phyloP scores from a whole-genome alignment of 345 rosid genomes.

The Ailanthus altissimus region DNA sequence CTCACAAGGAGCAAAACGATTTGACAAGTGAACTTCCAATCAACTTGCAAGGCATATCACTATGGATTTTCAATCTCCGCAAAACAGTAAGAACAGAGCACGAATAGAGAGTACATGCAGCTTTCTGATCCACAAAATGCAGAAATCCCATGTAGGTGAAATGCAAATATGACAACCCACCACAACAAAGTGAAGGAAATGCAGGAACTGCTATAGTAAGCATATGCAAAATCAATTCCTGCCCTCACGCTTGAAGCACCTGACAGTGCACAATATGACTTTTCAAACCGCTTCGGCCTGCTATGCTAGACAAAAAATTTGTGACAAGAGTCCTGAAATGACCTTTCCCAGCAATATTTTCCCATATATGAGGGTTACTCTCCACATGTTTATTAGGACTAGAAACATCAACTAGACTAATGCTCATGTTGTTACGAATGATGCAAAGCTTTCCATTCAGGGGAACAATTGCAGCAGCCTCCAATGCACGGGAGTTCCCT shows the following conservation, averaged over 20 bases:
- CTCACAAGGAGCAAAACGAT: conserved; percentile 5
- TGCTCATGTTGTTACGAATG: conserved; percentile 90
- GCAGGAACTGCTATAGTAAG: conserved; percentile 19
- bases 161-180: conserved; percentile 13
- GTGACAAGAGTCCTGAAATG: conserved; percentile 76
- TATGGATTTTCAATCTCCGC: conserved; percentile 21
- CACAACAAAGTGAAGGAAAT: conserved; percentile 19
- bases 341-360: conserved; percentile 79
- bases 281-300: conserved; percentile 85
- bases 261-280: conserved; percentile 94
- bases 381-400: conserved; percentile 62
- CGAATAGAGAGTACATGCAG: conserved; percentile 10
- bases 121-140: conserved; percentile 23
- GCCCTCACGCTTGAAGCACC: conserved; percentile 85
- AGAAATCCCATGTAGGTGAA: conserved; percentile 26
- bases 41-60: conserved; percentile 15
- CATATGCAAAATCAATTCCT: conserved; percentile 19
- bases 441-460: conserved; percentile 84
- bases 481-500: conserved; percentile 76
- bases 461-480: conserved; percentile 96
- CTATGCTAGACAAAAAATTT: conserved; percentile 84
- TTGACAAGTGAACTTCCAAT: neutral
- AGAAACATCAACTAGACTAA: conserved; percentile 87
- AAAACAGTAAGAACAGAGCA: conserved; percentile 28
- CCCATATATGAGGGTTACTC: conserved; percentile 80